These are phyloP conservation scores for Raphanus raphanistrum DNA, from an alignment of 345 rosid genomes.

Conservation along the genomic window DNA sequence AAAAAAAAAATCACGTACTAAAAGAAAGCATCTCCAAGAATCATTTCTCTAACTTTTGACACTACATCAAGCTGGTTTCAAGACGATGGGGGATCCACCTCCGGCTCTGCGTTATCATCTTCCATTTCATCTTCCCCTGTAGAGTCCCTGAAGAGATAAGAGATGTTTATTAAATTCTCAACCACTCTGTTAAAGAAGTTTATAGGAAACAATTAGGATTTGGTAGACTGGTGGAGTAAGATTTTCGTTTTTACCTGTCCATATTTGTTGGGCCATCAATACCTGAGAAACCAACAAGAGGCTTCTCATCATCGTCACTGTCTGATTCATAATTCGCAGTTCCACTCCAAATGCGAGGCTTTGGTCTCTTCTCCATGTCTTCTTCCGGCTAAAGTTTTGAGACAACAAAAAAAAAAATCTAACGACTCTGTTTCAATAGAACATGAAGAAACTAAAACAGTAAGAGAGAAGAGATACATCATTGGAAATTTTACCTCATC, in stretches of 20 bases:
- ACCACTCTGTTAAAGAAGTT: neutral
- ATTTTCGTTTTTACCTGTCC: conserved; percentile 38
- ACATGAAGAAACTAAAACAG: conserved; percentile 1
- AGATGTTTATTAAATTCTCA: neutral
- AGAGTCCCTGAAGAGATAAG: conserved; percentile 27
- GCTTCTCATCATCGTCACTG: conserved; percentile 67
- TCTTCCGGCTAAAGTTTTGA: conserved; percentile 35
- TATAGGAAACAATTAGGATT: conserved; percentile 13
- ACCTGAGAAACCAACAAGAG: conserved; percentile 41
- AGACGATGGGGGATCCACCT: conserved; percentile 33
- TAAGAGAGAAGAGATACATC: conserved; percentile 17
- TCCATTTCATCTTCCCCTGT: conserved; percentile 50
- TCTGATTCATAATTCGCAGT: conserved; percentile 76
- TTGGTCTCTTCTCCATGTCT: conserved; percentile 44
- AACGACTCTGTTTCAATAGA: conserved; percentile 6
- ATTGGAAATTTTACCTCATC: conserved; percentile 28
- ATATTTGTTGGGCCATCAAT: conserved; percentile 33
- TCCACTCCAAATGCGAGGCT: conserved; percentile 83
- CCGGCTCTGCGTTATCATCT: conserved; percentile 43
- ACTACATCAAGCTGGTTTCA: conserved; percentile 29
- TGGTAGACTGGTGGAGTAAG: neutral
- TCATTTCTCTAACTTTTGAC: conserved; percentile 8
- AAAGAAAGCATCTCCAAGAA: conserved; percentile 16
- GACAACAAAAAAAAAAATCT: conserved; percentile 1
- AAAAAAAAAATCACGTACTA: neutral